Conservation (phyloP, 2,329 filamentous ascomycete species). For the Ophiosphaerella korrae region DNA sequence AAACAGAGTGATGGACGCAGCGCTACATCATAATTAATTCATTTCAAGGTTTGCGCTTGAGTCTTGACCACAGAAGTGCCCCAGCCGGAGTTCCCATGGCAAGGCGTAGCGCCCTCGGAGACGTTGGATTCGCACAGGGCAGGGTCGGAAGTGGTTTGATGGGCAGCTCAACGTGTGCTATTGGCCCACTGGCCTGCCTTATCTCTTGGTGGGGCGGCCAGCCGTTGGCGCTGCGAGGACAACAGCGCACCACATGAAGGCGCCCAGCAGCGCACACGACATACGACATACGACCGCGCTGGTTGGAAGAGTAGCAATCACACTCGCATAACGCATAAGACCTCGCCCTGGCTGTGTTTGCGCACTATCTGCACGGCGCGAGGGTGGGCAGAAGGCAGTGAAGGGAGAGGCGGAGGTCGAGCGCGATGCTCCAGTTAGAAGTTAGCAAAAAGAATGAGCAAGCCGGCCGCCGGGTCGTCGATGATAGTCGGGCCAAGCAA, state of each 20-base stretch:
- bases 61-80: slow-evolving; percentile 9
- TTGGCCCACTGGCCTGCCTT: slow-evolving; percentile 19
- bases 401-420: too few species aligned
- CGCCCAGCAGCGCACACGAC: too few species aligned
- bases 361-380: too few species aligned
- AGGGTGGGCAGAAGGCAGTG: too few species aligned
- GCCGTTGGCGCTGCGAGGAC: slow-evolving; percentile 9
- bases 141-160: slow-evolving; percentile 3
- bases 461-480: not conserved
- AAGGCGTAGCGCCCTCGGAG: slow-evolving; percentile 12
- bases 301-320: too few species aligned
- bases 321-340: too few species aligned
- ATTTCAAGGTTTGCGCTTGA: slow-evolving; percentile 12
- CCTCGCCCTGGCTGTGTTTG: too few species aligned
- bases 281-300: too few species aligned
- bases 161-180: slow-evolving; percentile 5
- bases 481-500: not conserved
- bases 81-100: slow-evolving; percentile 7
- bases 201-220: slow-evolving; percentile 12
- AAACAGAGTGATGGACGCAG: slow-evolving; percentile 1
- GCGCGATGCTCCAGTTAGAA: not conserved
- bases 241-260: not conserved
- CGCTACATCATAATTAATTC: slow-evolving; percentile 7
- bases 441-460: slow-evolving; percentile 18
- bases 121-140: slow-evolving; percentile 3